Base-by-base conservation (phyloP, 2,329 filamentous ascomycete genomes). In the Aspergillus tamarii region DNA sequence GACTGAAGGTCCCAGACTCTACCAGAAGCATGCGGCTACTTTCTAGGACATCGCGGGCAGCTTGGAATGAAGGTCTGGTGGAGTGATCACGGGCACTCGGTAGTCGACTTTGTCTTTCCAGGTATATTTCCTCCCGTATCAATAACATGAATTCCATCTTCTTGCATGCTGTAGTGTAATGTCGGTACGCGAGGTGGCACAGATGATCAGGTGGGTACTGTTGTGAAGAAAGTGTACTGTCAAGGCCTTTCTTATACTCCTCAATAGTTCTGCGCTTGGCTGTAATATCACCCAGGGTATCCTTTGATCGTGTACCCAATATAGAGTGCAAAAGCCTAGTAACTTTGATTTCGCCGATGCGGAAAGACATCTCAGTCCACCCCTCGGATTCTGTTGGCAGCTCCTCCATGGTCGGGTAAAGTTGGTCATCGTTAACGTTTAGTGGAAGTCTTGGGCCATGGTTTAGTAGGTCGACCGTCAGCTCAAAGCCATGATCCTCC, bases 111-210 rank as follows among this genome's bases (percentile, higher is more conserved):
- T 57, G 32, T 28, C 4, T 48, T n/a, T 36, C 39, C 41, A 19
- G 43, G 11, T 32, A 32, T 14, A 58, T 30, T 32, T 58, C 56
- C 3, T 58, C 28, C 23, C 56, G 56, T 14, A 48, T 28, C 23
- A 23, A 1, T 21, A 58, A 23, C 56, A 58, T 36, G 30, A 58
- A 58, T 26, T 58, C 30, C 56, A 58, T 58, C 34, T 58, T 58
- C 56, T 36, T 36, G 11, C 41, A 45, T 1, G 43, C 56, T 4
- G 41, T 48, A 23, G 14, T 19, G 21, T 26, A 48, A 26, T 58
- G 28, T 10, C 43, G 56, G 46, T 34, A 48, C 12, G 56, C 28
- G 8, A 41, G 26, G 28, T 32, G 14, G 28, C 11, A 30, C n/a
- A 23, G 28, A 11, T 28, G 43, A 45, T 4, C 7, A 23, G 43